phyloP scores from a whole-genome alignment of 306 rosid genomes.

The Ormosia emarginata region DNA sequence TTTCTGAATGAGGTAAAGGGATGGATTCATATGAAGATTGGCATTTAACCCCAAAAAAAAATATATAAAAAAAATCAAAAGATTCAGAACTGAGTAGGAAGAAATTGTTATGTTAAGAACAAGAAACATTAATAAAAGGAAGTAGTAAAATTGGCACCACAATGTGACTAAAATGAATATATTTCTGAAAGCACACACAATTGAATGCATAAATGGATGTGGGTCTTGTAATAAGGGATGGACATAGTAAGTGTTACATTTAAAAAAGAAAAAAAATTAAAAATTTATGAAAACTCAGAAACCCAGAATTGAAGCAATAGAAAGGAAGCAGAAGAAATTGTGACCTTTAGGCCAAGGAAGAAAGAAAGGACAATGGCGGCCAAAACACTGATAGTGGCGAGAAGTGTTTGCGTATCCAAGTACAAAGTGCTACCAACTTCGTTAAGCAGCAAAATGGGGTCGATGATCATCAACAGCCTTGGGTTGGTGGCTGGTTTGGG shows the following conservation, averaged over 20 bases:
- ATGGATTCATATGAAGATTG: neutral
- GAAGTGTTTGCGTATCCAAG: constrained; percentile 77
- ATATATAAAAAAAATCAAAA: neutral
- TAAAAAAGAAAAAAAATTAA: neutral
- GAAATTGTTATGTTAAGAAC: constrained; percentile 45
- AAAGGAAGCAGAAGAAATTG: neutral
- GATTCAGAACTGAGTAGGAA: neutral
- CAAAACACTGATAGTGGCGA: constrained; percentile 72
- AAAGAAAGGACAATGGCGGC: constrained; percentile 87
- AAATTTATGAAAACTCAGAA: neutral
- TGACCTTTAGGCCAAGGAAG: constrained; percentile 84
- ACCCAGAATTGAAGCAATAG: neutral
- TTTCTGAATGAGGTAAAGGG: neutral
- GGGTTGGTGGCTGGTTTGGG: constrained; percentile 36
- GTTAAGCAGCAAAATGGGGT: constrained; percentile 56
- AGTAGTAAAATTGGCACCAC: neutral
- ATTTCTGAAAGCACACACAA: neutral
- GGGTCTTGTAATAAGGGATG: neutral
- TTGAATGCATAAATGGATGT: neutral
- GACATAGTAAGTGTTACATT: neutral
- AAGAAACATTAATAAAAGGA: constrained; percentile 20
- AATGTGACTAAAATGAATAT: neutral
- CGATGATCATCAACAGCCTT: constrained; percentile 39
- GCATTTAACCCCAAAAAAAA: neutral
- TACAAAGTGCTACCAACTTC: constrained; percentile 46